Percentiles rank a stretch among this genome's conserved stretches.
Conservation (phyloP, 164 flowering plant genomes). For the Magnolia sinica region DNA sequence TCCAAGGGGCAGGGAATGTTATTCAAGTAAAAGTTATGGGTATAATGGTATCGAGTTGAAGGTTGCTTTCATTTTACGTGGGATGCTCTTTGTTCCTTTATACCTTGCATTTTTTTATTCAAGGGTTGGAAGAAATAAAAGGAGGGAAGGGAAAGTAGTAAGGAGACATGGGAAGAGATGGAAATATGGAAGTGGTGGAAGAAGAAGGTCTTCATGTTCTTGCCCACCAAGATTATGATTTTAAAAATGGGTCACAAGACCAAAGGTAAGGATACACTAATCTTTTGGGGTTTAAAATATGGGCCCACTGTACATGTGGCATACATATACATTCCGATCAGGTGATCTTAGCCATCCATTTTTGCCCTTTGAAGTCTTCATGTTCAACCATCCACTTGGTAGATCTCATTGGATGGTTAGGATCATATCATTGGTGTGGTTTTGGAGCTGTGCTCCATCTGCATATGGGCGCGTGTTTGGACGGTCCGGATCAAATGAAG, state of each 20-base stretch:
- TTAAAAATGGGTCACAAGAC: not conserved
- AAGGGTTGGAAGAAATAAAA: not conserved
- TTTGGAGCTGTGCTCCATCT: not conserved
- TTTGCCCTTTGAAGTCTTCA: not conserved
- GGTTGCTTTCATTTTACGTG: slow-evolving; percentile 6
- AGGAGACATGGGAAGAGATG: not conserved
- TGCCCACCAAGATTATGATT: not conserved
- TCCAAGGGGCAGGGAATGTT: not conserved
- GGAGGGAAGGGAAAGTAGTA: not conserved
- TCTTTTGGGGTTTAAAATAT: not conserved
- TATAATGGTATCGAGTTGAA: not conserved
- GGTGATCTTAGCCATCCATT: not conserved
- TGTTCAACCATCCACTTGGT: not conserved
- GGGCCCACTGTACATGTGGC: not conserved
- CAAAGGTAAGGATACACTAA: not conserved
- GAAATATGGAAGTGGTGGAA: slow-evolving; percentile 10
- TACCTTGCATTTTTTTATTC: slow-evolving; percentile 1
- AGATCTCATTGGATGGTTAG: not conserved
- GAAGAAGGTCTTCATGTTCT: slow-evolving; percentile 1
- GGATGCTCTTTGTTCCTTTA: not conserved
- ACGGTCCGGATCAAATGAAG: not conserved
- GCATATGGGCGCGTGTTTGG: not conserved
- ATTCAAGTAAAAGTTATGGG: not conserved
- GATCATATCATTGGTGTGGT: not conserved
- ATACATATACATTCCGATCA: not conserved